Evolutionary conservation across 2,329 filamentous ascomycete species (phyloP).

Genomic region (Bertia moriformis): DNA sequence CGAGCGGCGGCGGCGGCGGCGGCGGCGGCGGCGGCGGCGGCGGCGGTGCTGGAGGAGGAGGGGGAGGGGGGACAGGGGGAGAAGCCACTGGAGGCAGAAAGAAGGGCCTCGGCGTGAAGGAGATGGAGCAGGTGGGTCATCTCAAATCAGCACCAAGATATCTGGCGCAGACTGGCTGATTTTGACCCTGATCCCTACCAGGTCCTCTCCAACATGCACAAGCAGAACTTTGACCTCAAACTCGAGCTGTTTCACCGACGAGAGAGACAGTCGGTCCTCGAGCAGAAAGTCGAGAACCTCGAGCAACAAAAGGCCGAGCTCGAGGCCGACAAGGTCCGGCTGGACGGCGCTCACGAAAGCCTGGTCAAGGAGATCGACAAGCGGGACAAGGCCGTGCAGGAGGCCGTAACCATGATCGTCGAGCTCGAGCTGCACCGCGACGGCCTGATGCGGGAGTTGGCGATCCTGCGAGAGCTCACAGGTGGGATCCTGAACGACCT

Average conservation of each 20-base stretch:
- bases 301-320: slow-evolving; percentile 29
- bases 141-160: not conserved
- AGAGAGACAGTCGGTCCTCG: slow-evolving; percentile 44
- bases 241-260: slow-evolving; percentile 57
- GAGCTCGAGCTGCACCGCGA: slow-evolving; percentile 45
- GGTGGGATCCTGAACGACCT: slow-evolving; percentile 18
- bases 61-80: slow-evolving; percentile 18
- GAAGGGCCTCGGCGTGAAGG: slow-evolving; percentile 46
- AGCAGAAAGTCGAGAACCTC: slow-evolving; percentile 33
- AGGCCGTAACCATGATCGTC: slow-evolving; percentile 58
- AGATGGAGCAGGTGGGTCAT: slow-evolving; percentile 47
- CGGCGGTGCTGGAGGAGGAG: too few species aligned
- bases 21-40: too few species aligned
- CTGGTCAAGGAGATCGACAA: slow-evolving; percentile 48
- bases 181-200: slow-evolving; percentile 12
- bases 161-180: slow-evolving; percentile 3
- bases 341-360: slow-evolving; percentile 41
- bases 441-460: slow-evolving; percentile 33
- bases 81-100: slow-evolving; percentile 19
- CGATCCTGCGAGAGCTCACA: slow-evolving; percentile 33
- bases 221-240: slow-evolving; percentile 67
- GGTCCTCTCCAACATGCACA: slow-evolving; percentile 54
- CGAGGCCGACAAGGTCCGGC: slow-evolving; percentile 23
- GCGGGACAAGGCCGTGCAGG: slow-evolving; percentile 55
- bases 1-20: too few species aligned